Base-by-base conservation (phyloP, 2,329 filamentous ascomycete genomes). In the Monilinia aucupariae region DNA sequence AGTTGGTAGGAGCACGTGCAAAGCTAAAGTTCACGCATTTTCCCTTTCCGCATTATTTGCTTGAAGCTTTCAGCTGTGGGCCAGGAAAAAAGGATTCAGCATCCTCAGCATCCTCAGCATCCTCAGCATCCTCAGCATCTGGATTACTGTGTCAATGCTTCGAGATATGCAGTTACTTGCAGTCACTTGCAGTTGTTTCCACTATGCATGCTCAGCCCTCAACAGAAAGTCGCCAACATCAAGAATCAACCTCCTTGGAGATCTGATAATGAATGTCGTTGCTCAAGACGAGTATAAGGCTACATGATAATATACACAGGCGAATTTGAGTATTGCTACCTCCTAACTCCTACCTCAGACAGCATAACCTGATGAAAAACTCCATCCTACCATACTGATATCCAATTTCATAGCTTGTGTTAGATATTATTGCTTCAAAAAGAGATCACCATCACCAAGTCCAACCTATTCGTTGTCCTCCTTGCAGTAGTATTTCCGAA, bases 291-390 rank as follows among this genome's bases (percentile, higher is more conserved):
- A 47, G n/a, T 34, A 34, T 39, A 34, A 55, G 41, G 25, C n/a
- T 61, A 61, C 49, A 55, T 47, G 48, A 61, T 61, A 61, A 47
- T 61, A 55, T 61, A 61, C 39, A 61, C n/a, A 22, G n/a, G 39
- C 30, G 32, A 61, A 39, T 32, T 39, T 25, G n/a, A 55, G 59
- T 55, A 47, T 39, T 55, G 49, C n/a, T 48, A 30, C 22, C 27
- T 61, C 50, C 41, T 47, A 37, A 20, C 30, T 53, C 50, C 41
- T 47, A 37, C 37, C 30, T 53, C 59, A 32, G 45, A 27, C 34
- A 25, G 13, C 20, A 13, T 37, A 32, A 22, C 20, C 25, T 4
- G 12, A 39, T 15, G 2, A 39, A 7, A 20, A 47, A 58, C 41
- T 47, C 54, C 54, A 47, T 20, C 22, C 25, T 43, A 58, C n/a